Conservation (phyloP, 2,329 filamentous ascomycete genomes). For the Venturia aucupariae region DNA sequence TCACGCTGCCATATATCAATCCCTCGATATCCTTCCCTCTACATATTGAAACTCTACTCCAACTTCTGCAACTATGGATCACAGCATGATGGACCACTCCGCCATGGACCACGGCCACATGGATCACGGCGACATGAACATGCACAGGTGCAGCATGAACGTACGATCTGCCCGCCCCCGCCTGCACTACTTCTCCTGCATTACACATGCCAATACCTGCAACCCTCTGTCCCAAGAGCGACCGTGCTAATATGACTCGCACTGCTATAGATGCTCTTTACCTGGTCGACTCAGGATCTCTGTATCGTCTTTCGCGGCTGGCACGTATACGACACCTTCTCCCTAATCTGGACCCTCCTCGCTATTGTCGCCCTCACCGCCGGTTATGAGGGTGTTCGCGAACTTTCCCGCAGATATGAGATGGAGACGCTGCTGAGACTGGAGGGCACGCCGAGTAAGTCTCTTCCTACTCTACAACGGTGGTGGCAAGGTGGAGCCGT, state of each 20-base stretch:
- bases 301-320: conserved; percentile 93
- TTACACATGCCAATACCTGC: not conserved
- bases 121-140: conserved; percentile 48
- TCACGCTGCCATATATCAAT: not conserved
- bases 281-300: conserved; percentile 85
- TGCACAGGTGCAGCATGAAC: conserved; percentile 77
- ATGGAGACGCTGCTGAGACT: conserved; percentile 38
- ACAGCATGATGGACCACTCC: not conserved
- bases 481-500: conserved; percentile 21
- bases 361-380: conserved; percentile 74
- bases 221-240: not conserved
- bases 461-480: conserved; percentile 16
- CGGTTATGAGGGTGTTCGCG: conserved; percentile 86
- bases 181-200: conserved; percentile 2
- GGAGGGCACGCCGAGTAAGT: conserved; percentile 32
- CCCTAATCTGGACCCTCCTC: conserved; percentile 72
- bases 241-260: not conserved
- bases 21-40: too few species aligned
- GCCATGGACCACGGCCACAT: conserved; percentile 39
- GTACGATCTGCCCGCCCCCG: conserved; percentile 40
- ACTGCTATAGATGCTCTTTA: conserved; percentile 79
- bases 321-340: conserved; percentile 67
- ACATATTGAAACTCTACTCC: not conserved
- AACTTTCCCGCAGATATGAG: conserved; percentile 70
- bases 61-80: not conserved